Evolutionary conservation across 176 grass and related monocot species (phyloP).

Genomic region (Thalia dealbata): DNA sequence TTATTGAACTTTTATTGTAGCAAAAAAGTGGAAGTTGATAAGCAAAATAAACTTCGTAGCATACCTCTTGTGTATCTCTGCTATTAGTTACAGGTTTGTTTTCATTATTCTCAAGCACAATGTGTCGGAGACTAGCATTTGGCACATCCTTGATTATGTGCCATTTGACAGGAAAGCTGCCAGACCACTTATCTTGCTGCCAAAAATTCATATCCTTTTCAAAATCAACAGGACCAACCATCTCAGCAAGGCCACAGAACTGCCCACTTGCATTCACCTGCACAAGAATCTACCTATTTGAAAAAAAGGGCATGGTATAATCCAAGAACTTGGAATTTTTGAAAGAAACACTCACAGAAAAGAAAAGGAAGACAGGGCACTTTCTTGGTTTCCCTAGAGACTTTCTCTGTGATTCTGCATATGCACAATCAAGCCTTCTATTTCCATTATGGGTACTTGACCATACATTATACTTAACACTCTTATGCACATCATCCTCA

Average conservation of each 20-base stretch:
- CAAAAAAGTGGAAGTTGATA: neutral
- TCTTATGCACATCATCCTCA: slow-evolving; percentile 83
- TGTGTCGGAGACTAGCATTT: slow-evolving; percentile 59
- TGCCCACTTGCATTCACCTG: slow-evolving; percentile 79
- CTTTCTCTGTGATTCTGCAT: slow-evolving; percentile 37
- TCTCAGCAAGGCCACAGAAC: slow-evolving; percentile 94
- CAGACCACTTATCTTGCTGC: slow-evolving; percentile 95
- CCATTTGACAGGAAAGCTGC: slow-evolving; percentile 87
- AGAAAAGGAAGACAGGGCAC: slow-evolving; percentile 84
- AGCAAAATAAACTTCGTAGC: neutral
- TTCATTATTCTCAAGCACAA: slow-evolving; percentile 80
- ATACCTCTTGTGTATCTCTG: slow-evolving; percentile 95
- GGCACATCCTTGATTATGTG: slow-evolving; percentile 87
- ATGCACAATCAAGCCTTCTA: slow-evolving; percentile 51
- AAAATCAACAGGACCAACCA: slow-evolving; percentile 83
- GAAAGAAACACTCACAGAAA: slow-evolving; percentile 56
- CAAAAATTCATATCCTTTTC: slow-evolving; percentile 87
- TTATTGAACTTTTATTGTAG: neutral
- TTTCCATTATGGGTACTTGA: slow-evolving; percentile 71
- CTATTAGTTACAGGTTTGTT: slow-evolving; percentile 92
- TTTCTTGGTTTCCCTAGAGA: slow-evolving; percentile 37
- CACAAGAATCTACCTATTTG: neutral
- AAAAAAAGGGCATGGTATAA: slow-evolving; percentile 6
- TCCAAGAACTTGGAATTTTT: neutral
- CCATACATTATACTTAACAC: slow-evolving; percentile 76